These are phyloP conservation scores for Aspergillus sp. DNA, from an alignment of 2,329 filamentous ascomycete species.

Conservation along the genomic window DNA sequence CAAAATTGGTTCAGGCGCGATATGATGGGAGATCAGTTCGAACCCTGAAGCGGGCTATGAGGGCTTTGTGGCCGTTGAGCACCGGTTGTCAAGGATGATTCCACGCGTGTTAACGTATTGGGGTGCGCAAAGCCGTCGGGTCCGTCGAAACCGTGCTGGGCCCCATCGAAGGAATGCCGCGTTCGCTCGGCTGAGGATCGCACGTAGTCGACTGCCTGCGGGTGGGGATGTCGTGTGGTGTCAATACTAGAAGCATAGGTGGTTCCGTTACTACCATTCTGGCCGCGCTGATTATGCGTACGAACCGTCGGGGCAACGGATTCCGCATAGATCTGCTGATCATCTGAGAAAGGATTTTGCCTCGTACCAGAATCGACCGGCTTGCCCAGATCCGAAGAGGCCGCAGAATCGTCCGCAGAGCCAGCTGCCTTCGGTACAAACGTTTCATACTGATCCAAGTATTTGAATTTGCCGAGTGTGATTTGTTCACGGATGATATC, in stretches of 20 bases:
- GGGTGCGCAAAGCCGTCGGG: slow-evolving; percentile 91
- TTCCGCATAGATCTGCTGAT: slow-evolving; percentile 87
- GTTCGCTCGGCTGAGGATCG: slow-evolving; percentile 83
- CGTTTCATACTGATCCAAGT: slow-evolving; percentile 60
- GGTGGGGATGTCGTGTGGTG: slow-evolving; percentile 51
- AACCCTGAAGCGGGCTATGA: slow-evolving; percentile 34
- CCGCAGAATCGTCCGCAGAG: slow-evolving; percentile 41
- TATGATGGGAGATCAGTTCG: slow-evolving; percentile 32
- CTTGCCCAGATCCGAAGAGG: slow-evolving; percentile 42
- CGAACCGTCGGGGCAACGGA: slow-evolving; percentile 75
- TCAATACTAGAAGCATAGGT: slow-evolving; percentile 68
- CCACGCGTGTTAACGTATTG: slow-evolving; percentile 77
- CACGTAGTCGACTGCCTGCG: slow-evolving; percentile 58
- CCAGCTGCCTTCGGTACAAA: slow-evolving; percentile 48
- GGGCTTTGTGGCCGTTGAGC: slow-evolving; percentile 28
- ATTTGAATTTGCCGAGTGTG: slow-evolving; percentile 75
- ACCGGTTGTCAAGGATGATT: slow-evolving; percentile 57
- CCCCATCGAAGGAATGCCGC: slow-evolving; percentile 81
- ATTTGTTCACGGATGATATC: slow-evolving; percentile 96
- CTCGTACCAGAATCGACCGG: slow-evolving; percentile 58
- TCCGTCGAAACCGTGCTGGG: slow-evolving; percentile 79
- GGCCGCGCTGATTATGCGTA: slow-evolving; percentile 77
- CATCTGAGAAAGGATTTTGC: slow-evolving; percentile 72
- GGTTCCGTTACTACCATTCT: slow-evolving; percentile 91
- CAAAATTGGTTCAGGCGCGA: slow-evolving; percentile 27